Conservation (phyloP, 768 basidiomycete genomes). For the Hortiboletus flavorubellus region DNA sequence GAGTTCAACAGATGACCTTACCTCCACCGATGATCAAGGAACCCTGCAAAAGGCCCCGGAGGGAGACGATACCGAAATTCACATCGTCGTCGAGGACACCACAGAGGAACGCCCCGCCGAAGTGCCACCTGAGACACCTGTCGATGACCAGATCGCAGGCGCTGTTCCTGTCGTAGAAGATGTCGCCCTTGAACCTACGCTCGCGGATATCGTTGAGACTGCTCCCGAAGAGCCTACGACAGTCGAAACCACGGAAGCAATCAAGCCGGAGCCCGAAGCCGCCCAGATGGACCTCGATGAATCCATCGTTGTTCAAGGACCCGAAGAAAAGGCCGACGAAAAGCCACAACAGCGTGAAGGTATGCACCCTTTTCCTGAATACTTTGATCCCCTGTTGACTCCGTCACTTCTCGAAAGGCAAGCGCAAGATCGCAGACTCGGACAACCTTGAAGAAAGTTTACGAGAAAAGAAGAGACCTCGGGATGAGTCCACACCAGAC, state of each 20-base stretch:
- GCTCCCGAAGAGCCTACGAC: slow-evolving; percentile 7
- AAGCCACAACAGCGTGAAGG: slow-evolving; percentile 24
- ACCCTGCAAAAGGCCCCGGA: background rate
- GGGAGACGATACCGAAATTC: background rate
- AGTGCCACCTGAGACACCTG: background rate
- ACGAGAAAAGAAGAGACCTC: slow-evolving; percentile 29
- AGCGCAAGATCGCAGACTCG: slow-evolving; percentile 26
- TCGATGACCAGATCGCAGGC: slow-evolving; percentile 1
- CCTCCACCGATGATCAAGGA: slow-evolving; percentile 1
- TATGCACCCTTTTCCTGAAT: background rate
- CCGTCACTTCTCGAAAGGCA: slow-evolving; percentile 10
- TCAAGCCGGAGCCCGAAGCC: background rate
- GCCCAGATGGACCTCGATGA: slow-evolving; percentile 17
- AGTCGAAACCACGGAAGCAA: slow-evolving; percentile 5
- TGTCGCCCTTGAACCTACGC: background rate
- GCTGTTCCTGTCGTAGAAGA: slow-evolving; percentile 7
- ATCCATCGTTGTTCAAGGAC: slow-evolving; percentile 5
- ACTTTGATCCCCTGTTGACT: background rate
- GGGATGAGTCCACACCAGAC: slow-evolving; percentile 26
- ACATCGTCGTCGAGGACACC: slow-evolving; percentile 1
- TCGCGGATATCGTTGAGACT: slow-evolving; percentile 4
- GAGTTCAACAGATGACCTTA: slow-evolving; percentile 1
- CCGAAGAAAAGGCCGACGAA: slow-evolving; percentile 3
- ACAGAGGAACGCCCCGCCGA: slow-evolving; percentile 1
- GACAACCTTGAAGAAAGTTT: slow-evolving; percentile 21